A percentile compares a stretch with the other conserved stretches of the same genome.
Evolutionary conservation across 805 yeast genomes (phyloP).

Genomic region (Starmerella floricola): DNA sequence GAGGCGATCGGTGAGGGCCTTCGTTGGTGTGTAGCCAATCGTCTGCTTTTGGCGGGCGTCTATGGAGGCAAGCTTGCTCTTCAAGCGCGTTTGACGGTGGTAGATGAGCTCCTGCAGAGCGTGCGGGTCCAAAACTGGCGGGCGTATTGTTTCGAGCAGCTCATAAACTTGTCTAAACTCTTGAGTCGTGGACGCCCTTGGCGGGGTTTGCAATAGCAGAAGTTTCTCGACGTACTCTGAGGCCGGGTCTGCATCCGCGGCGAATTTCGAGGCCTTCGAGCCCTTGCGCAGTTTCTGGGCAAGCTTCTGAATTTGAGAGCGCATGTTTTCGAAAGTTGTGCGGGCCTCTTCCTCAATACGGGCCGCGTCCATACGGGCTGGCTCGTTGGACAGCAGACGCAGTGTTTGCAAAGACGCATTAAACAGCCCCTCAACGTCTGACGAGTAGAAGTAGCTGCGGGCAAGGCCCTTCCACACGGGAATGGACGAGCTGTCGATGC

Average conservation of each 20-base stretch:
- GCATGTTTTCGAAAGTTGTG: not conserved
- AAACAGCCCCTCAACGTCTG: conserved; percentile 19
- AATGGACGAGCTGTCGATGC: conserved; percentile 35
- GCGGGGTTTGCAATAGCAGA: not conserved
- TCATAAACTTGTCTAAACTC: not conserved
- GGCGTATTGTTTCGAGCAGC: not conserved
- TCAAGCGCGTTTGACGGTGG: conserved; percentile 23
- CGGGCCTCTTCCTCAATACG: not conserved
- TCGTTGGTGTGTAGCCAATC: conserved; percentile 15
- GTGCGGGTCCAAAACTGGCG: conserved; percentile 13
- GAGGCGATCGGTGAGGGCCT: conserved; percentile 29
- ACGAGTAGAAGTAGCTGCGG: conserved; percentile 18
- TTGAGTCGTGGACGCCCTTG: too few relatives aligned
- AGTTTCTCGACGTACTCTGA: conserved; percentile 8
- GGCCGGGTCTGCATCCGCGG: not conserved
- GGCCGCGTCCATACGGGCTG: not conserved
- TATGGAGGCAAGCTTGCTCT: conserved; percentile 19
- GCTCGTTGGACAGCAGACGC: conserved; percentile 15
- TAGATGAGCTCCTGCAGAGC: conserved; percentile 18
- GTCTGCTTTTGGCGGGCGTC: conserved; percentile 22
- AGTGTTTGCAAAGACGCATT: conserved; percentile 18
- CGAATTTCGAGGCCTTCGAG: not conserved
- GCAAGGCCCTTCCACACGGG: conserved; percentile 76
- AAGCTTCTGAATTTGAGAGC: not conserved
- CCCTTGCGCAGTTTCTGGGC: not conserved